These are phyloP conservation scores for Buddleja alternifolia DNA, from an alignment of 257 asterid genomes.

Conservation along the genomic window DNA sequence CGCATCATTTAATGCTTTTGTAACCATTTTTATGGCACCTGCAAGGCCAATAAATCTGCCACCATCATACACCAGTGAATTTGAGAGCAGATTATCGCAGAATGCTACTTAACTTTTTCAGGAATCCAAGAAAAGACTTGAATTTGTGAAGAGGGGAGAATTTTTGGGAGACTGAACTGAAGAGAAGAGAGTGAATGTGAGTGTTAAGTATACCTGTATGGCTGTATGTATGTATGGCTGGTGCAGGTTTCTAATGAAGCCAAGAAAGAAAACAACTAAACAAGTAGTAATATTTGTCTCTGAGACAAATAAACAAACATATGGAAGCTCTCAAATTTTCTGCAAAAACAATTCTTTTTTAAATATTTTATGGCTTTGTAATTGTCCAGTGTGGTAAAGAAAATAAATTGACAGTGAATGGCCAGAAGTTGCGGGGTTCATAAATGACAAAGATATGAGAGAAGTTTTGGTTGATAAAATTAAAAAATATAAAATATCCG, in stretches of 20 bases:
- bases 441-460: constrained; percentile 45
- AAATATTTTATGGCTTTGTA: not conserved
- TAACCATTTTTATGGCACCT: constrained; percentile 30
- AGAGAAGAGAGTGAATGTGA: constrained; percentile 31
- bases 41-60: constrained; percentile 41
- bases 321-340: constrained; percentile 22
- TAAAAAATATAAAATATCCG: constrained; percentile 27
- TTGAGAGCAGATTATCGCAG: constrained; percentile 18
- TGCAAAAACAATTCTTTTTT: constrained; percentile 19
- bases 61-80: constrained; percentile 29
- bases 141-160: constrained; percentile 28
- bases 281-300: constrained; percentile 33
- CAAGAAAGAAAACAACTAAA: constrained; percentile 47
- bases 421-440: constrained; percentile 43
- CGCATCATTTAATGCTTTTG: constrained; percentile 41
- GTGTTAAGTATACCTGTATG: constrained; percentile 31
- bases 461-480: constrained; percentile 38
- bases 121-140: constrained; percentile 22
- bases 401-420: constrained; percentile 33
- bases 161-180: constrained; percentile 3
- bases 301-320: constrained; percentile 27
- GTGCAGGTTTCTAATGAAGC: constrained; percentile 39
- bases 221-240: not conserved
- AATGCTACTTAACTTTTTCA: constrained; percentile 1
- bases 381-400: constrained; percentile 14